Evolutionary conservation across 345 rosid species (phyloP).

Genomic region (Eucalyptus curtisii): DNA sequence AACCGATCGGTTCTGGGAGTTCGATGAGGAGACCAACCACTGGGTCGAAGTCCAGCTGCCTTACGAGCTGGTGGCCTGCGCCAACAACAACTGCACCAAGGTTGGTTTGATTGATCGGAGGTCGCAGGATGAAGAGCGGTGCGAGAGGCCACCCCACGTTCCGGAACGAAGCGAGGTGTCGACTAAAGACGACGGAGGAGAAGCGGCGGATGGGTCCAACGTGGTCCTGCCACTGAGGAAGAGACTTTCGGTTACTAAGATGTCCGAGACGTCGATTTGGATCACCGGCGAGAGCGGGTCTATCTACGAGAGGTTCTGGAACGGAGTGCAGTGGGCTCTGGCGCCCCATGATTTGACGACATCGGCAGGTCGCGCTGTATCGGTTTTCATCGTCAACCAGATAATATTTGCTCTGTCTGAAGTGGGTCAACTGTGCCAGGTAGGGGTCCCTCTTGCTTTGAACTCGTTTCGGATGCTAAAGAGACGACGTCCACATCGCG

Average conservation of each 20-base stretch:
- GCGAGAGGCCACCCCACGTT: background rate
- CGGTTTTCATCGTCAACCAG: constrained; percentile 42
- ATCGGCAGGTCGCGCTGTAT: constrained; percentile 29
- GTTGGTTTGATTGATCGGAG: constrained; percentile 31
- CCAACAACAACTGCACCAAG: constrained; percentile 36
- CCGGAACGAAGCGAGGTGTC: background rate
- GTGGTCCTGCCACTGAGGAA: constrained; percentile 32
- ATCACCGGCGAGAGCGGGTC: constrained; percentile 59
- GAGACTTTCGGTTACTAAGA: constrained; percentile 43
- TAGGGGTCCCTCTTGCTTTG: background rate
- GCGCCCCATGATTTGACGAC: constrained; percentile 51
- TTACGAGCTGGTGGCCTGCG: constrained; percentile 52
- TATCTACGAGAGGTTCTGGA: constrained; percentile 67
- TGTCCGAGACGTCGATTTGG: constrained; percentile 59
- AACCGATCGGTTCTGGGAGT: constrained; percentile 58
- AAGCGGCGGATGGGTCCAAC: background rate
- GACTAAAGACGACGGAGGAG: constrained; percentile 3
- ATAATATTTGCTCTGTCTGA: constrained; percentile 54
- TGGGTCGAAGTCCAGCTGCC: constrained; percentile 59
- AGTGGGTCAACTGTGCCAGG: constrained; percentile 50
- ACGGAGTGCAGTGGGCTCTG: constrained; percentile 64
- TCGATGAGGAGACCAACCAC: constrained; percentile 30
- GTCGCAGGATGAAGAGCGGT: background rate
- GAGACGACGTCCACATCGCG: background rate
- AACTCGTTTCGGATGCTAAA: background rate